Conservation (phyloP, 2,329 filamentous ascomycete genomes). For the Phialophora verrucosa region DNA sequence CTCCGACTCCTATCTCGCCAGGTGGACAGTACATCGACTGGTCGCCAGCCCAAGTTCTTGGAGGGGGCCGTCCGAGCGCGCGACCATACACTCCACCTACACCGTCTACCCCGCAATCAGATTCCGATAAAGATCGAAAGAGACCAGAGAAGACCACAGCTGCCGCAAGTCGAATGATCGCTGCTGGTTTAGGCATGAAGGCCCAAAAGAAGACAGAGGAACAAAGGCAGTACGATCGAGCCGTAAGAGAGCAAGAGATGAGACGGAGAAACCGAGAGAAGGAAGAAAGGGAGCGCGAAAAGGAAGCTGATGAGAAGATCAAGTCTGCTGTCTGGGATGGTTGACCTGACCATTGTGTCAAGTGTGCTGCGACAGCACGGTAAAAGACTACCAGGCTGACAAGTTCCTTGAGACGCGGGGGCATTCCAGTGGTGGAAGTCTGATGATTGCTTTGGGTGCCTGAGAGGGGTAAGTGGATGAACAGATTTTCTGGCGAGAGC, state of each 20-base stretch:
- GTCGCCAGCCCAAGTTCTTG: constrained; percentile 34
- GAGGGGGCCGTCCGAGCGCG: constrained; percentile 30
- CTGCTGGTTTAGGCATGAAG: constrained; percentile 80
- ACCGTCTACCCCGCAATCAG: constrained; percentile 26
- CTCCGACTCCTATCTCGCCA: constrained; percentile 69
- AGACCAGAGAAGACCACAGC: constrained; percentile 92
- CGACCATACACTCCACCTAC: constrained; percentile 26
- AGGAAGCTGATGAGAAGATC: constrained; percentile 71
- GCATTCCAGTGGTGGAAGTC: background rate
- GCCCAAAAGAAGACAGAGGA: constrained; percentile 69
- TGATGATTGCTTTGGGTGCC: background rate
- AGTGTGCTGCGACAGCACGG: background rate
- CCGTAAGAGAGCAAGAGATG: constrained; percentile 81
- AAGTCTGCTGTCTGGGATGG: constrained; percentile 83
- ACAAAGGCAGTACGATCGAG: constrained; percentile 68
- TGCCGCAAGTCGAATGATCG: constrained; percentile 87
- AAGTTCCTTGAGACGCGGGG: background rate
- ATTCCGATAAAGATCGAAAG: constrained; percentile 30
- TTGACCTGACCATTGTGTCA: constrained; percentile 18
- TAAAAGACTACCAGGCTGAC: background rate
- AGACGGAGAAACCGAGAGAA: constrained; percentile 75
- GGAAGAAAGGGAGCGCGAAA: constrained; percentile 66
- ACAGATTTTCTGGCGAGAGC: background rate
- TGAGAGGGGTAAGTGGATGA: background rate
- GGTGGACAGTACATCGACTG: constrained; percentile 33